A percentile compares a stretch with the other conserved stretches of the same genome.
Conservation (phyloP, 1,284 basidiomycete genomes). For the Ceratobasidium sp. region DNA sequence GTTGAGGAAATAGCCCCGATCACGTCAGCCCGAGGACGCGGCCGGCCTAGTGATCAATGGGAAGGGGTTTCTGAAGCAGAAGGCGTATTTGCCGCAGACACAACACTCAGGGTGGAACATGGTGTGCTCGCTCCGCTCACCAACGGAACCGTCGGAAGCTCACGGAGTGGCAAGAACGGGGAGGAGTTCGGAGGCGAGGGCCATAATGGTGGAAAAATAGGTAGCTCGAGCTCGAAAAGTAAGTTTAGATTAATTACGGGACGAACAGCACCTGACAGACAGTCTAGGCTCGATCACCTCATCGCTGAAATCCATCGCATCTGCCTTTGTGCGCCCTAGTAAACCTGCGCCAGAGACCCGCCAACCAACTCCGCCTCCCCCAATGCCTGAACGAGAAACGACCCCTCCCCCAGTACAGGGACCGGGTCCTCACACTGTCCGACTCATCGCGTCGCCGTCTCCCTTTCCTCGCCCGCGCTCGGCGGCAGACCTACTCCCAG, state of each 20-base stretch:
- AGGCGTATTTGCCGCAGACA: constrained; percentile 10
- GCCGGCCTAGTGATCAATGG: constrained; percentile 77
- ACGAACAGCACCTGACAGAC: too few relatives aligned
- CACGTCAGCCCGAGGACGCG: background rate
- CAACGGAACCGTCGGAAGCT: constrained; percentile 12
- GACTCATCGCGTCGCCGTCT: constrained; percentile 27
- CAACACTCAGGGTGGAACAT: background rate
- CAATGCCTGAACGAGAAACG: background rate
- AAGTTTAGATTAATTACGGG: background rate
- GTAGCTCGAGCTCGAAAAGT: constrained; percentile 22
- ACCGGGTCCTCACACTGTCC: constrained; percentile 30
- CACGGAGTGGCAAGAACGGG: background rate
- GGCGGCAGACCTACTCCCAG: constrained; percentile 28
- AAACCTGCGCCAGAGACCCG: constrained; percentile 69
- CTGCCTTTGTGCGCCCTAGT: constrained; percentile 73
- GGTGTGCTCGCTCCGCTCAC: background rate
- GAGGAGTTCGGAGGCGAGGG: constrained; percentile 16
- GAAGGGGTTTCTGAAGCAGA: constrained; percentile 76
- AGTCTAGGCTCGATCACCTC: constrained; percentile 42
- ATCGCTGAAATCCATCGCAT: constrained; percentile 57
- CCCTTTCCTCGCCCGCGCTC: constrained; percentile 29
- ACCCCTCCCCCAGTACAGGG: constrained; percentile 31
- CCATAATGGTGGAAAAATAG: constrained; percentile 4
- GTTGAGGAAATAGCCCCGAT: constrained; percentile 48
- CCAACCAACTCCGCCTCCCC: constrained; percentile 7